These are phyloP conservation scores for Cryomyces minteri DNA, from an alignment of 495 filamentous ascomycete species.

Conservation along the genomic window DNA sequence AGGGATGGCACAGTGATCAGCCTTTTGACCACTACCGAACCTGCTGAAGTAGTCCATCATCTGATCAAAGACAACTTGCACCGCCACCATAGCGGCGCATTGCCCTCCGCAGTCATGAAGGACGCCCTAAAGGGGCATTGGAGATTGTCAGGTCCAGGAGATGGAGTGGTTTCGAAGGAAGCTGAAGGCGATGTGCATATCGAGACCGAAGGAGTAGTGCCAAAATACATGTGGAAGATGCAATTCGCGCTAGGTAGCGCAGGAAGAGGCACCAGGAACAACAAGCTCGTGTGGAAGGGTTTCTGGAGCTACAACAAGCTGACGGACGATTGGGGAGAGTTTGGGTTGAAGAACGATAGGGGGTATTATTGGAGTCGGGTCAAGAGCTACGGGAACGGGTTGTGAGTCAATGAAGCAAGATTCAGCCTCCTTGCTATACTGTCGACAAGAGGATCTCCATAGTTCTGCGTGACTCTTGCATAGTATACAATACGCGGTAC, in stretches of 20 bases:
- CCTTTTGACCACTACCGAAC: conserved; percentile 62
- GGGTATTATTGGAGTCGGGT: conserved; percentile 82
- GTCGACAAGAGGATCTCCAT: no score
- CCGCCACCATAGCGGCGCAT: conserved; percentile 15
- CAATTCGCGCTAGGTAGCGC: conserved; percentile 46
- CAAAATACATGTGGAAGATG: conserved; percentile 69
- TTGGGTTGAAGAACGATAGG: conserved; percentile 64
- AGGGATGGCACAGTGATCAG: conserved; percentile 69
- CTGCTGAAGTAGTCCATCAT: conserved; percentile 63
- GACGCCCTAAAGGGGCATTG: conserved; percentile 42
- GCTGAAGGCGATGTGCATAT: conserved; percentile 52
- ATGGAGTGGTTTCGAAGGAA: conserved; percentile 12
- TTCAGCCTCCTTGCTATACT: no score
- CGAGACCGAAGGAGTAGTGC: conserved; percentile 65
- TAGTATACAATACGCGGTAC: no score
- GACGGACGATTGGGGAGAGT: conserved; percentile 82
- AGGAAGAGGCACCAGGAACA: conserved; percentile 41
- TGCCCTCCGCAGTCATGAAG: conserved; percentile 32
- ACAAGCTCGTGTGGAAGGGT: conserved; percentile 73
- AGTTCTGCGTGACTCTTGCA: no score
- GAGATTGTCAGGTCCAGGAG: conserved; percentile 28
- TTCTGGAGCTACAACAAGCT: conserved; percentile 83
- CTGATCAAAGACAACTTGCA: conserved; percentile 24
- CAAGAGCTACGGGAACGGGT: conserved; percentile 28
- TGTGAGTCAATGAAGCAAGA: no score